A percentile compares a stretch with the other conserved stretches of the same genome.
phyloP scores from a whole-genome alignment of 2,329 filamentous ascomycete species.

The Trichoderma lentiforme region DNA sequence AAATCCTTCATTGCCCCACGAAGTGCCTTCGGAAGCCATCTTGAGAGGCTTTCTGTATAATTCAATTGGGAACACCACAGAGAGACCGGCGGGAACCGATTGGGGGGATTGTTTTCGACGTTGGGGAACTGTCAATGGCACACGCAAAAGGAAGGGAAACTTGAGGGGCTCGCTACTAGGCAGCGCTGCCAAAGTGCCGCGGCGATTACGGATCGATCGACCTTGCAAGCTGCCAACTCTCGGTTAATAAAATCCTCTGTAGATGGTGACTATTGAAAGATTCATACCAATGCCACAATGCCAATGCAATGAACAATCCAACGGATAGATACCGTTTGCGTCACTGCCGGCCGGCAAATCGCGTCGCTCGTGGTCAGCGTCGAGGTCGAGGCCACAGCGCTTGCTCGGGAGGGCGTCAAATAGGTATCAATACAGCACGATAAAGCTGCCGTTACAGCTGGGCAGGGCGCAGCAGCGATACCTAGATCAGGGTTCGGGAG shows the following conservation, averaged over 20 bases:
- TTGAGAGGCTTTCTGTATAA: constrained; percentile 19
- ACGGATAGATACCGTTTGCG: background rate
- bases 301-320: background rate
- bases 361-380: constrained; percentile 12
- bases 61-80: constrained; percentile 10
- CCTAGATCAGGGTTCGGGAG: background rate
- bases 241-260: background rate
- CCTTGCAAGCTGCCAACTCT: background rate
- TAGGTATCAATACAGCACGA: background rate
- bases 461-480: background rate
- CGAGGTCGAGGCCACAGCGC: constrained; percentile 4
- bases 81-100: background rate
- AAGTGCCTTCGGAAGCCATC: constrained; percentile 39
- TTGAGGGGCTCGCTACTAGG: background rate
- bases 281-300: background rate
- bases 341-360: constrained; percentile 1
- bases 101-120: background rate
- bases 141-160: background rate
- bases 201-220: constrained; percentile 3
- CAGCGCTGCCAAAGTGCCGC: background rate
- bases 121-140: background rate
- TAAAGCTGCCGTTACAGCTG: background rate
- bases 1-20: constrained; percentile 54
- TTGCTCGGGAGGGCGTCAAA: background rate
- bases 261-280: background rate